Evolutionary conservation across 208 protist genomes (phyloP), one percentile per base, ranked within the genome.

Genomic region (Herpetomonas samuelpessoai): DNA sequence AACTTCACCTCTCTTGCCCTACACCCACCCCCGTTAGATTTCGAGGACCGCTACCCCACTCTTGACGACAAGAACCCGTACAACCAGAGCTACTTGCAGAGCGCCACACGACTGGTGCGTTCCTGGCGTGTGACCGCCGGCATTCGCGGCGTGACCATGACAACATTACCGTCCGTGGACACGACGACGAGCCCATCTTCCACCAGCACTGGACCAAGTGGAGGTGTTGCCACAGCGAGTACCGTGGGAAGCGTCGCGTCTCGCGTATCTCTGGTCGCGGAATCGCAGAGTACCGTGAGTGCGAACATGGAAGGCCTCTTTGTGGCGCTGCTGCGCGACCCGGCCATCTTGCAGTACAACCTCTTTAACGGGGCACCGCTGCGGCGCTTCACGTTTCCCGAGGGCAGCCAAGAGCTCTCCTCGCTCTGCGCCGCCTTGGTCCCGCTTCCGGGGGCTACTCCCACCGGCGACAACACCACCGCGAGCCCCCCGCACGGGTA

Each of bases 341-440:
- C 68, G 10, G 56, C 72, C 30, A 82, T 95, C 46, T 30, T 81
- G 50, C 81, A 92, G 71, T 88, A 92, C 62, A 89, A 92, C 68
- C 71, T 69, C 50, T 78, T 91, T 48, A 90, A 57, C 57, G 81
- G 74, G 19, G 64, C 60, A 26, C 56, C 68, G 39, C 53, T 91
- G 16, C 39, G 75, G 9, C 50, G 67, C 52, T 78, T 82, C 68
- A 62, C 47, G 18, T 86, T 82, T 44, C 73, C 79, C 22, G 44
- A 55, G 4, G 14, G 63, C 19, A 68, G 65, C 22, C 65, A 60
- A 19, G 76, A 90, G 26, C 57, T 81, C 9, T 62, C 38, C 39
- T 71, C 68, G 0, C 48, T 90, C 2, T 66, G 24, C 48, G 55
- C 55, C 44, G 62, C 62, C 14, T 50, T 64, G 26, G 66, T 52